Evolutionary conservation across 495 filamentous ascomycete species (phyloP).

Genomic region (Penicillium arizonense): DNA sequence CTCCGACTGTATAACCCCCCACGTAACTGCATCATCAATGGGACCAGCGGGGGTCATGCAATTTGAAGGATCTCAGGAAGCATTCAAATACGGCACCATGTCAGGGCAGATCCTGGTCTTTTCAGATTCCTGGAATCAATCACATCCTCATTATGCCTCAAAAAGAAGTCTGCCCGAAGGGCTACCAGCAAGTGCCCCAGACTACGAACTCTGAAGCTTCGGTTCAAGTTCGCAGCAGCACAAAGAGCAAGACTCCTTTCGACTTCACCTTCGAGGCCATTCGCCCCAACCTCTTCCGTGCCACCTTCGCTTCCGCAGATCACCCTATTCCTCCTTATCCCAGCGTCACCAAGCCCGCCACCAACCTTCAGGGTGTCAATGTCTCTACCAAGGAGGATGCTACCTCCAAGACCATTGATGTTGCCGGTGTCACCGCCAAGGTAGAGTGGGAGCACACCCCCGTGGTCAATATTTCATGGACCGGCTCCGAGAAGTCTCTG

Average conservation of each 20-base stretch:
- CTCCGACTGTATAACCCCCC: constrained; percentile 19
- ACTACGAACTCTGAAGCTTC: constrained; percentile 19
- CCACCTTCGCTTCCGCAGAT: constrained; percentile 57
- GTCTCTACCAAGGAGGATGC: constrained; percentile 23
- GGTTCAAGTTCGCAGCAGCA: constrained; percentile 43
- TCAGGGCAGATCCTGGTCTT: constrained; percentile 4
- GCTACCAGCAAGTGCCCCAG: constrained; percentile 32
- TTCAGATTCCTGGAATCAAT: constrained; percentile 9
- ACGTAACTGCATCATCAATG: constrained; percentile 3
- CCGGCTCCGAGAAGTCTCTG: constrained; percentile 46
- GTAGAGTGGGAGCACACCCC: constrained; percentile 57
- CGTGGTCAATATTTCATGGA: constrained; percentile 53
- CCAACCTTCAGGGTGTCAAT: constrained; percentile 26
- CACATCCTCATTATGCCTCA: constrained; percentile 49
- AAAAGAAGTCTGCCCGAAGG: constrained; percentile 47
- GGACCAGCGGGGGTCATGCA: constrained; percentile 2
- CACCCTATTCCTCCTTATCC: constrained; percentile 61
- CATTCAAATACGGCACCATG: constrained; percentile 32
- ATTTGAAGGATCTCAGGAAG: not conserved
- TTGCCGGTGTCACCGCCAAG: constrained; percentile 46
- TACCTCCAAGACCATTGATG: constrained; percentile 41
- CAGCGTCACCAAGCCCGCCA: constrained; percentile 48
- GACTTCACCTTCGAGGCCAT: constrained; percentile 59
- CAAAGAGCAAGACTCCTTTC: constrained; percentile 33
- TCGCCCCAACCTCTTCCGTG: constrained; percentile 60